Evolutionary conservation across 2,329 filamentous ascomycete species (phyloP).

Genomic region (Amylocarpus encephaloides): DNA sequence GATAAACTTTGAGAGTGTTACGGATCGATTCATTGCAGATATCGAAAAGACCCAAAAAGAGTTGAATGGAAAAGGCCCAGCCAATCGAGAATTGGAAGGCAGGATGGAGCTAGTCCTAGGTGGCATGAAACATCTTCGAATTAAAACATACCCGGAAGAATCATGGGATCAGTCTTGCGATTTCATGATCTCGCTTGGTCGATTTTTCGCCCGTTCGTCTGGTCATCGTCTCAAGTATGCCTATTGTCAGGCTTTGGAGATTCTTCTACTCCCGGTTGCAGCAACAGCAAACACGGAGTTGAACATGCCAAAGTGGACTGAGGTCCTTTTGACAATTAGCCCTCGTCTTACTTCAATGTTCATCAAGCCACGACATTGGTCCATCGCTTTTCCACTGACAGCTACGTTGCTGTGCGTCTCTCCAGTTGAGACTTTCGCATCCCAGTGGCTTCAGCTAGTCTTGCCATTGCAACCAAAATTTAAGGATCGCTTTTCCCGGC

Average conservation of each 20-base stretch:
- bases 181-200: conserved; percentile 75
- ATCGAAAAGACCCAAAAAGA: conserved; percentile 74
- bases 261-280: conserved; percentile 79
- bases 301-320: conserved; percentile 75
- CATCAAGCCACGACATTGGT: conserved; percentile 88
- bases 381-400: conserved; percentile 79
- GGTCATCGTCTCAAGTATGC: conserved; percentile 87
- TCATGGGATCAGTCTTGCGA: conserved; percentile 84
- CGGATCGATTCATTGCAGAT: conserved; percentile 74
- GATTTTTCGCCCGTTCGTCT: conserved; percentile 77
- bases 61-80: conserved; percentile 61
- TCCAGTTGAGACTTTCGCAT: conserved; percentile 71
- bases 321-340: conserved; percentile 73
- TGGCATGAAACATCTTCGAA: conserved; percentile 82
- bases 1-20: conserved; percentile 80
- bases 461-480: conserved; percentile 71
- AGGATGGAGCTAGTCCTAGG: conserved; percentile 82
- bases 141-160: conserved; percentile 66
- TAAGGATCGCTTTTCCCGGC: conserved; percentile 74
- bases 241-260: conserved; percentile 87
- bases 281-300: conserved; percentile 73
- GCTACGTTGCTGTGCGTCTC: conserved; percentile 85
- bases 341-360: conserved; percentile 78
- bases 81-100: conserved; percentile 64
- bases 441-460: conserved; percentile 81